Evolutionary conservation across 23 red algal genomes (phyloP).

Genomic region (Chondrus crispus): DNA sequence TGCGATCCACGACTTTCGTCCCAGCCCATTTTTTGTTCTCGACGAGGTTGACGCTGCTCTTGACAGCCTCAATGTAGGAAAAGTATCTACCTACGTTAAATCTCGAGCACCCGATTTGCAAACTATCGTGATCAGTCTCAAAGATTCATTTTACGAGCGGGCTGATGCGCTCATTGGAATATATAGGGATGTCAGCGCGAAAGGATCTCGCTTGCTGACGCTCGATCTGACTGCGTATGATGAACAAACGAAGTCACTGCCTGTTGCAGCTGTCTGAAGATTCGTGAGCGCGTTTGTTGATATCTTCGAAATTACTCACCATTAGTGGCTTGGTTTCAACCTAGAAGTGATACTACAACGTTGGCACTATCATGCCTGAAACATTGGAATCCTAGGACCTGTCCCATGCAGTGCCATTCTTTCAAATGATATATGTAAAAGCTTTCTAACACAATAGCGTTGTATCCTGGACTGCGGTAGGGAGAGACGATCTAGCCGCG

Average conservation of each 20-base stretch:
- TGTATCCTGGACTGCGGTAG: slow-evolving; percentile 19
- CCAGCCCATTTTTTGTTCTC: slow-evolving; percentile 90
- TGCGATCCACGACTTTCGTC: slow-evolving; percentile 82
- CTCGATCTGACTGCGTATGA: slow-evolving; percentile 71
- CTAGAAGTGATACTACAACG: no score
- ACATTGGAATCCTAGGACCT: not conserved
- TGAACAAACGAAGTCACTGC: slow-evolving; percentile 2
- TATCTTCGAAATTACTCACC: no score
- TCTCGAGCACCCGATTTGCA: slow-evolving; percentile 66
- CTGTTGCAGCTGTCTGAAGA: not conserved
- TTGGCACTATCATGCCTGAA: no score
- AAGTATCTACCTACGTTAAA: slow-evolving; percentile 67
- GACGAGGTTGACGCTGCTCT: slow-evolving; percentile 98
- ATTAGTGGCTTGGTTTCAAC: no score
- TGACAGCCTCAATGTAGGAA: slow-evolving; percentile 82
- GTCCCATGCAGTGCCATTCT: slow-evolving; percentile 3
- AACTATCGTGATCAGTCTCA: slow-evolving; percentile 95
- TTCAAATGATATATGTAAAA: not conserved
- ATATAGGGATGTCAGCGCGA: slow-evolving; percentile 63
- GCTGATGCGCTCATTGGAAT: slow-evolving; percentile 94
- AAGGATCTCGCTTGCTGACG: slow-evolving; percentile 61
- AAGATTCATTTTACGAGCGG: slow-evolving; percentile 94
- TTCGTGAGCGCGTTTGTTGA: no score
- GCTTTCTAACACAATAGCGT: slow-evolving; percentile 19
- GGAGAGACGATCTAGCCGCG: slow-evolving; percentile 16